Evolutionary conservation across 176 grass and related monocot species (phyloP), one percentile per base, ranked within the genome.

Genomic region (Bromus sterilis): DNA sequence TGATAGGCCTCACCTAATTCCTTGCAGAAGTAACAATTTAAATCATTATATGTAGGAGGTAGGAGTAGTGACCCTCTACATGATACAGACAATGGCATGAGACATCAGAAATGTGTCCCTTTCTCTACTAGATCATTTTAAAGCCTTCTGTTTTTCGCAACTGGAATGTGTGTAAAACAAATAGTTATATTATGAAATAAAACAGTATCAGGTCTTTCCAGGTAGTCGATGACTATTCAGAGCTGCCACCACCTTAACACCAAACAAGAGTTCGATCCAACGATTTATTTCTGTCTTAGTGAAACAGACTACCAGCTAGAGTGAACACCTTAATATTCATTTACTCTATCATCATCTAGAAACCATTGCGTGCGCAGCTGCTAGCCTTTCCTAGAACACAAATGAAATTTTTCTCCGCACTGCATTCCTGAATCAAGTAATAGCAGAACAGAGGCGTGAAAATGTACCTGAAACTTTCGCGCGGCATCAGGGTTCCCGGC

Each of bases 1-100:
- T 98, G 95, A 93, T 98, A 98, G 69, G 92, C 95, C 64, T 98
- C 95, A 28, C 95, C 95, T 59, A 98, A 85, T 68, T 91, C 86
- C 95, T 98, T 85, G 23, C 24, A 34, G 53, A 62, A 64, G 76
- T 31, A 84, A 82, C 49, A 55, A 60, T 79, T 18, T 12, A 74
- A 43, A 9, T 89, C 61, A 79, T n/a, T 32, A 24, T 13, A n/a
- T 7, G 3, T 2, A 9, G 7, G 30, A 71, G 25, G 1, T 21
- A 51, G 33, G 33, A 4, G n/a, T n/a, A 64, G 36, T 69, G 61
- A 85, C 35, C 6, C 4, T 75, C 11, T 14, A n/a, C 23, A 68
- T 4, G 35, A 1, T 69, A 66, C 11, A 53, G 37, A 32, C 3
- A 37, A 42, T 53, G 34, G 44, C 14, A 20, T 4, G 10, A 77